These are phyloP conservation scores for Tulasnella sp. DNA, from an alignment of 768 basidiomycete genomes.

Conservation along the genomic window DNA sequence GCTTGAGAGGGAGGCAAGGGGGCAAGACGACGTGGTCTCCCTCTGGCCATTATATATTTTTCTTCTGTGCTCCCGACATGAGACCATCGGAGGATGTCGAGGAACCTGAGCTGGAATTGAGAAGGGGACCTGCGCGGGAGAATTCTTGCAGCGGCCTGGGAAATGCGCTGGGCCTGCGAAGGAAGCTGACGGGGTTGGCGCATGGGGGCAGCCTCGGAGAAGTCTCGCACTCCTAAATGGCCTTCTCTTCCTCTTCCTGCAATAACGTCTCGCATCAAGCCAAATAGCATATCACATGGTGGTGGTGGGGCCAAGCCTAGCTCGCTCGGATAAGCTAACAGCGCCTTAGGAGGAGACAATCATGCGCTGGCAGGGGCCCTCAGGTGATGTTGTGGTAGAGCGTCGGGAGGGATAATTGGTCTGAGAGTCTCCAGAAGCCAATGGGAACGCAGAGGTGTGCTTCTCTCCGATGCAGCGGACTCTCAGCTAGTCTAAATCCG, in stretches of 20 bases:
- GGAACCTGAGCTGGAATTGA: neutral
- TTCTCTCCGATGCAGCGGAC: conserved; percentile 3
- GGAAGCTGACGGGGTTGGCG: neutral
- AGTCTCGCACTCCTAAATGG: conserved; percentile 11
- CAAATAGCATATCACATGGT: neutral
- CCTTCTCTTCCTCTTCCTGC: neutral
- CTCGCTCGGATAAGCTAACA: neutral
- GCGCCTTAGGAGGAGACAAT: neutral
- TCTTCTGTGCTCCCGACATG: neutral
- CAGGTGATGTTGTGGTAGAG: neutral
- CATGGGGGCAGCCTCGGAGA: neutral
- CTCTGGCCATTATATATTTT: neutral
- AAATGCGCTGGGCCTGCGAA: neutral
- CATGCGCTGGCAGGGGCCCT: neutral
- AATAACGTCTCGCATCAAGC: neutral
- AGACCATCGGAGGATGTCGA: neutral
- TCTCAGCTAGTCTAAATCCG: conserved; percentile 3
- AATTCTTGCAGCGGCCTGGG: neutral
- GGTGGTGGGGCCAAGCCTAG: neutral
- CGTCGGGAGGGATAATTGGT: neutral
- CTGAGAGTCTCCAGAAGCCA: neutral
- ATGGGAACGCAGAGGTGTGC: neutral
- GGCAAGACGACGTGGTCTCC: neutral
- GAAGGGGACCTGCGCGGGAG: neutral
- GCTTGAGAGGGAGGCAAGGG: neutral